These are phyloP conservation scores for Solanum appendiculatum DNA, from an alignment of 257 asterid species.

Conservation along the genomic window DNA sequence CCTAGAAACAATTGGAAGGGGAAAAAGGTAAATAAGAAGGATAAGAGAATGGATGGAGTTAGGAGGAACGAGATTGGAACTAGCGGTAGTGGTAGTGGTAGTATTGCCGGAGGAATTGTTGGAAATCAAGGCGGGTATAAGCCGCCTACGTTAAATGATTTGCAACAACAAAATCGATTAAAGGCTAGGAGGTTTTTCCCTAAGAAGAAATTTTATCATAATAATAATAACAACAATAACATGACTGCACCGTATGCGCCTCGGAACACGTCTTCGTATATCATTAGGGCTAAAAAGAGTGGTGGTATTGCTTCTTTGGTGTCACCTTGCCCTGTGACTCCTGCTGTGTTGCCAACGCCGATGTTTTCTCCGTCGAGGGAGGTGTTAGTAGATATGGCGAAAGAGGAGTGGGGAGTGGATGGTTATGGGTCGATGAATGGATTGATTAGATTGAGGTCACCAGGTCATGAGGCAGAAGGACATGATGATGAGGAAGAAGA, in stretches of 20 bases:
- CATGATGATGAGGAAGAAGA: conserved; percentile 59
- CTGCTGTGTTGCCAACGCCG: conserved; percentile 71
- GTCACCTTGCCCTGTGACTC: conserved; percentile 72
- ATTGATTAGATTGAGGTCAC: conserved; percentile 67
- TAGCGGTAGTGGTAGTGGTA: background rate
- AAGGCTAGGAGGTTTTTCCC: conserved; percentile 50
- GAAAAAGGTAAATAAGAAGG: conserved; percentile 36
- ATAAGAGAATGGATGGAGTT: conserved; percentile 23
- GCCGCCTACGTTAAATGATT: conserved; percentile 57
- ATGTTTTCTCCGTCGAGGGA: conserved; percentile 76
- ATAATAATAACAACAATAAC: background rate
- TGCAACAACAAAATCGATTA: conserved; percentile 60
- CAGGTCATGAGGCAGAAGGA: conserved; percentile 44
- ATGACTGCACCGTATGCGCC: conserved; percentile 62
- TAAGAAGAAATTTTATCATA: conserved; percentile 38
- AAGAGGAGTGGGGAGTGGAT: conserved; percentile 90
- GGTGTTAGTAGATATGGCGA: conserved; percentile 76
- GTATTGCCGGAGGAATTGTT: conserved; percentile 10
- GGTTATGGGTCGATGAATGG: conserved; percentile 90
- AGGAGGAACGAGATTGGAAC: conserved; percentile 45
- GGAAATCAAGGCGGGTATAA: conserved; percentile 26
- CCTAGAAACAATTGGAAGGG: conserved; percentile 79
- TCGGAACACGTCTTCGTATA: conserved; percentile 52
- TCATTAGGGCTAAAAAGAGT: conserved; percentile 68
- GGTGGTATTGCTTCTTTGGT: conserved; percentile 77